A percentile compares a stretch with the other conserved stretches of the same genome.
Evolutionary conservation across 345 rosid species (phyloP).

Genomic region (Raphanus raphanistrum): DNA sequence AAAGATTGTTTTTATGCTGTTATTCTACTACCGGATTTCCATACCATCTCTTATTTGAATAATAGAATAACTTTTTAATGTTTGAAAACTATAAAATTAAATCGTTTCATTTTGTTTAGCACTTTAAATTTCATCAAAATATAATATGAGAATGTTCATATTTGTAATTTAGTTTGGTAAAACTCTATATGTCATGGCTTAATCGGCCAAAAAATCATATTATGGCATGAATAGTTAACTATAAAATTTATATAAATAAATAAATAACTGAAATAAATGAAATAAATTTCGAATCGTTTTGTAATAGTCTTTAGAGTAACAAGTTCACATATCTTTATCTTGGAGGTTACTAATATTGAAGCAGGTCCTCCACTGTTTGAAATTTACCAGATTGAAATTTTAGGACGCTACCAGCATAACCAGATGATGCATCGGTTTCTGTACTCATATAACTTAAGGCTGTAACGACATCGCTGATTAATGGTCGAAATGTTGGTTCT

Average conservation of each 20-base stretch:
- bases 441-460: conserved; percentile 61
- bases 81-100: too few species aligned
- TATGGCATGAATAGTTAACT: too few species aligned
- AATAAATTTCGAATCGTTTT: not conserved
- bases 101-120: too few species aligned
- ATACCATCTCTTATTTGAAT: too few species aligned
- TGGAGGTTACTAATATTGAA: not conserved
- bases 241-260: not conserved
- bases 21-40: too few species aligned
- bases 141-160: too few species aligned
- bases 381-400: not conserved
- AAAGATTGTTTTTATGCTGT: too few species aligned
- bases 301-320: not conserved
- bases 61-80: too few species aligned
- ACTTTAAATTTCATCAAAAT: too few species aligned
- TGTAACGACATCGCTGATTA: conserved; percentile 65
- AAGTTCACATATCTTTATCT: not conserved
- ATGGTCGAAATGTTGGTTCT: conserved; percentile 60
- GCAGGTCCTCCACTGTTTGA: conserved; percentile 5
- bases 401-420: not conserved
- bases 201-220: too few species aligned
- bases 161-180: too few species aligned
- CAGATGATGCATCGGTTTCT: conserved; percentile 1
- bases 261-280: not conserved
- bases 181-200: too few species aligned